Evolutionary conservation across 176 grass and related monocot species (phyloP).

Genomic region (Stipa capillata): DNA sequence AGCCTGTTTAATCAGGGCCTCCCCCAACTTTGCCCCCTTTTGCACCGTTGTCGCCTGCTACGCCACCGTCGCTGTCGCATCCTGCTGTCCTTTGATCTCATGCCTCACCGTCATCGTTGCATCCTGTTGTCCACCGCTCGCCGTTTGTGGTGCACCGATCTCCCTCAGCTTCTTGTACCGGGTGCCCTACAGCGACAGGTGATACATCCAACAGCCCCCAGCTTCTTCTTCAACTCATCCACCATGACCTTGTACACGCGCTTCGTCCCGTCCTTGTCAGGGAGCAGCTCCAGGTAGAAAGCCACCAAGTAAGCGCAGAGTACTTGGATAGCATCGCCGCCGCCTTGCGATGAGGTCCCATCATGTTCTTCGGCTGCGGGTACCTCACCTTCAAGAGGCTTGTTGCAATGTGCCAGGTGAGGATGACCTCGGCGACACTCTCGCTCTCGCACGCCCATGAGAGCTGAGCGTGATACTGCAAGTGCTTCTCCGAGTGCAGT

Average conservation of each 20-base stretch:
- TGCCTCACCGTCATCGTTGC: background rate
- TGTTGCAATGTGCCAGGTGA: background rate
- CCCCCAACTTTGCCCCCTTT: background rate
- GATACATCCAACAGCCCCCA: background rate
- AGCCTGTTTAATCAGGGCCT: accelerated
- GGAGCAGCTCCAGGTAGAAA: background rate
- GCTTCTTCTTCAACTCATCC: background rate
- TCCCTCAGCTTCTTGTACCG: background rate
- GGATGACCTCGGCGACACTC: background rate
- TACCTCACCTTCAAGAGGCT: background rate
- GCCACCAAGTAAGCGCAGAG: background rate
- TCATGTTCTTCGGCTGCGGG: background rate
- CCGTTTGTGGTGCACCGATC: background rate
- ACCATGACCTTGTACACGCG: background rate
- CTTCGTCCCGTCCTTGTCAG: background rate
- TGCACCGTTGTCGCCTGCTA: background rate
- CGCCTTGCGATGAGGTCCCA: background rate
- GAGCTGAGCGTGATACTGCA: background rate
- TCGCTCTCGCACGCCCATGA: background rate
- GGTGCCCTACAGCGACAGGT: background rate
- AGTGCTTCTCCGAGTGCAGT: background rate
- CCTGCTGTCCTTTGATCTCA: background rate
- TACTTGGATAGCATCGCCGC: background rate
- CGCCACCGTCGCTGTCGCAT: background rate
- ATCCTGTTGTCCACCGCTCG: background rate